Conservation (phyloP, 306 rosid genomes). For the Quercus bicolor region DNA sequence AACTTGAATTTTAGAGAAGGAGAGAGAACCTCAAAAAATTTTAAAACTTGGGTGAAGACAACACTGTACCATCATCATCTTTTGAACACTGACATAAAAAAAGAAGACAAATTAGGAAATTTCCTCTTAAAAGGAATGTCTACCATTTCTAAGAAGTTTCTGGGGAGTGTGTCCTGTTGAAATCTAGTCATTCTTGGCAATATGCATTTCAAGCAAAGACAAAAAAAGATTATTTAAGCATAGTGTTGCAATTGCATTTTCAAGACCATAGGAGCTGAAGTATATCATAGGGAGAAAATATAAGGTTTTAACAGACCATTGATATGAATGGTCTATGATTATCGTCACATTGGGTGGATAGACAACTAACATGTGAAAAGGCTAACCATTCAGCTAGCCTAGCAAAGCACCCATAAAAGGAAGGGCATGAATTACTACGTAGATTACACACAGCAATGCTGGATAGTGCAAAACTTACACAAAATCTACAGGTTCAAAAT, state of each 20-base stretch:
- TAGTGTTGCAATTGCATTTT: background rate
- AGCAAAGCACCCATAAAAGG: background rate
- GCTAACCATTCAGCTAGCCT: too few species aligned
- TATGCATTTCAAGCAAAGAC: background rate
- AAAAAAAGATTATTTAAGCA: background rate
- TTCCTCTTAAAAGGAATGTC: background rate
- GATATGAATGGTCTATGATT: background rate
- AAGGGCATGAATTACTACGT: background rate
- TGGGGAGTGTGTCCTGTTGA: background rate
- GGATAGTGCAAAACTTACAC: background rate
- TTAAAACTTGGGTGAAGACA: background rate
- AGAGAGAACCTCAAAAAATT: background rate
- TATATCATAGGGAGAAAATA: background rate
- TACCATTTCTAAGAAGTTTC: background rate
- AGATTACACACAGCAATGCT: background rate
- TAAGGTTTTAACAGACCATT: background rate
- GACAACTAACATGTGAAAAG: background rate
- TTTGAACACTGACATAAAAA: background rate
- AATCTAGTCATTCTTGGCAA: background rate
- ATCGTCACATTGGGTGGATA: background rate
- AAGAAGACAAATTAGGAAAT: conserved; percentile 7
- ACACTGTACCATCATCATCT: background rate
- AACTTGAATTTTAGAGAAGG: background rate
- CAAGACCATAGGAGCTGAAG: background rate
- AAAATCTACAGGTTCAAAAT: background rate